A percentile compares a stretch with the other conserved stretches of the same genome.
Conservation (phyloP, 176 grass and related monocot species). For the Cocos nucifera region DNA sequence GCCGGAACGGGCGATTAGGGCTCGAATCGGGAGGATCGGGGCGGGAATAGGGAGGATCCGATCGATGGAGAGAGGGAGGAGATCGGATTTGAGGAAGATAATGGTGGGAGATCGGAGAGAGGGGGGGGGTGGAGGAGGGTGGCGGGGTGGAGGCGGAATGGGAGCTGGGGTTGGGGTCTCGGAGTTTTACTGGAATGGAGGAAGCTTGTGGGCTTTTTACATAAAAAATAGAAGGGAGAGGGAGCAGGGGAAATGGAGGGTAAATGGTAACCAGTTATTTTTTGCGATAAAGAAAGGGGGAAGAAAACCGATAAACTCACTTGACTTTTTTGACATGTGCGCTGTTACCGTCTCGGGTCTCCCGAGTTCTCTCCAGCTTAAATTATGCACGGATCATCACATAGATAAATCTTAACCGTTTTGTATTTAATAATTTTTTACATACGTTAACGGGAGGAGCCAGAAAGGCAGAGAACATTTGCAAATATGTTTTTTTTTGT, state of each 20-base stretch:
- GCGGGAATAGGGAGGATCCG: slow-evolving; percentile 38
- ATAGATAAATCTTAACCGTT: too few species aligned
- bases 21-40: slow-evolving; percentile 63
- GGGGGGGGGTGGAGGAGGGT: neutral
- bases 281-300: too few species aligned
- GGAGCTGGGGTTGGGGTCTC: slow-evolving; percentile 7
- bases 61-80: slow-evolving; percentile 8
- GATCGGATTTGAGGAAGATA: slow-evolving; percentile 11
- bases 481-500: too few species aligned
- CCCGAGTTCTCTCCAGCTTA: too few species aligned
- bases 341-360: too few species aligned
- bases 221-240: neutral
- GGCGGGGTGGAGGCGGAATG: slow-evolving; percentile 11
- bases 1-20: slow-evolving; percentile 4
- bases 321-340: too few species aligned
- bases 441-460: too few species aligned
- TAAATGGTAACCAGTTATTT: too few species aligned
- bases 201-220: slow-evolving; percentile 19
- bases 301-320: too few species aligned
- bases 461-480: too few species aligned
- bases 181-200: slow-evolving; percentile 1
- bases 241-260: neutral
- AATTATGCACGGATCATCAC: too few species aligned
- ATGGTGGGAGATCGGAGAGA: slow-evolving; percentile 9
- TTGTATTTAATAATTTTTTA: too few species aligned